These are phyloP conservation scores for Podaxis sp. DNA, from an alignment of 768 basidiomycete genomes.

Conservation along the genomic window DNA sequence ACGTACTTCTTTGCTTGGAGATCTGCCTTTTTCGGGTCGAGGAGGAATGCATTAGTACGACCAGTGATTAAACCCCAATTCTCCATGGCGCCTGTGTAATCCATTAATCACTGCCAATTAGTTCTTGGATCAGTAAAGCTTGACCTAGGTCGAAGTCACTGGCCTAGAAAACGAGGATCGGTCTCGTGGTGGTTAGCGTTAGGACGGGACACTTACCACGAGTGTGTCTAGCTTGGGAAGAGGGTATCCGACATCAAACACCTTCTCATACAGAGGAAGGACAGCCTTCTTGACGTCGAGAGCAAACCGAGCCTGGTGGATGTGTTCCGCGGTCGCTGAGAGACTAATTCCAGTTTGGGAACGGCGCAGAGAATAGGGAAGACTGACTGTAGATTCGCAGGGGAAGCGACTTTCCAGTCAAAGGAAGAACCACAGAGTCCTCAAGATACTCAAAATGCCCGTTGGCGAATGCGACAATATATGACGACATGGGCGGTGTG, in stretches of 20 bases:
- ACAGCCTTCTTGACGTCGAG: slow-evolving; percentile 84
- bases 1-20: slow-evolving; percentile 77
- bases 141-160: slow-evolving; percentile 85
- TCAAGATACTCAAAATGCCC: slow-evolving; percentile 76
- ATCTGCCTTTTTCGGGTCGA: slow-evolving; percentile 76
- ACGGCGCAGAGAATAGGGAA: neutral
- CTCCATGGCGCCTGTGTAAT: slow-evolving; percentile 76
- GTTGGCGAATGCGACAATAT: slow-evolving; percentile 87
- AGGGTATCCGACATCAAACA: slow-evolving; percentile 91
- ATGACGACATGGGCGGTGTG: slow-evolving; percentile 86
- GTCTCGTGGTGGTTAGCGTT: neutral
- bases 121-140: neutral
- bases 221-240: slow-evolving; percentile 94
- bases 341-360: neutral
- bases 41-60: slow-evolving; percentile 75
- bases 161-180: slow-evolving; percentile 38
- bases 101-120: slow-evolving; percentile 1
- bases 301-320: slow-evolving; percentile 82
- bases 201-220: slow-evolving; percentile 48
- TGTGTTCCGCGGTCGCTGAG: slow-evolving; percentile 76
- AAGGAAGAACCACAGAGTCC: slow-evolving; percentile 72
- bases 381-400: slow-evolving; percentile 80
- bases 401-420: slow-evolving; percentile 79
- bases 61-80: slow-evolving; percentile 95
- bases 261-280: slow-evolving; percentile 86